phyloP scores from a whole-genome alignment of 176 grass and related monocot genomes.

The Echinochloa phyllopogon region DNA sequence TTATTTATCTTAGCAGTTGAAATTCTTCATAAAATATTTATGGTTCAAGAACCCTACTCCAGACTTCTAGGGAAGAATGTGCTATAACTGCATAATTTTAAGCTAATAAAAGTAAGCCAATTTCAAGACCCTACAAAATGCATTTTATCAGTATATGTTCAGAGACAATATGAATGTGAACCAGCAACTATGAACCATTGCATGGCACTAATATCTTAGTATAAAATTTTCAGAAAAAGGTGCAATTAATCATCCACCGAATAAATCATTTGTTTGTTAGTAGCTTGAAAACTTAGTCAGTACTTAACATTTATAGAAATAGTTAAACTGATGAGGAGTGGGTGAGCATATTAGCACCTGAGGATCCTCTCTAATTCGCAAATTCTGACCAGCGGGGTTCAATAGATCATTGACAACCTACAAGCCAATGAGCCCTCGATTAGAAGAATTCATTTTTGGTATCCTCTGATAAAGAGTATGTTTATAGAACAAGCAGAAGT shows the following conservation, averaged over 20 bases:
- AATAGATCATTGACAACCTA: constrained; percentile 99
- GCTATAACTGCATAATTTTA: neutral
- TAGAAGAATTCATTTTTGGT: constrained; percentile 30
- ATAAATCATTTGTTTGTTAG: constrained; percentile 28
- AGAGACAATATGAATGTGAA: constrained; percentile 15
- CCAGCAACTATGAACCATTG: constrained; percentile 8
- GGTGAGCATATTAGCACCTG: constrained; percentile 67
- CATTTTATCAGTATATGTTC: neutral
- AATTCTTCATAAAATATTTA: constrained; percentile 10
- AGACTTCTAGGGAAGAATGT: neutral
- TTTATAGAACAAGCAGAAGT: constrained; percentile 17
- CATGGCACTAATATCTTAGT: neutral
- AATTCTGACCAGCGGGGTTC: constrained; percentile 95
- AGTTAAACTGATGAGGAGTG: constrained; percentile 33
- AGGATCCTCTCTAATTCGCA: constrained; percentile 95
- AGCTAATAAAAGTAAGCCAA: constrained; percentile 4
- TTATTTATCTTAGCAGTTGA: constrained; percentile 29
- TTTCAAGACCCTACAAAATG: constrained; percentile 2
- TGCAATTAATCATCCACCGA: constrained; percentile 7
- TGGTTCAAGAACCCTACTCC: constrained; percentile 10
- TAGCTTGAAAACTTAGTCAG: constrained; percentile 24
- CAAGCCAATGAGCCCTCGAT: constrained; percentile 36
- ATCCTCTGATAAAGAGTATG: neutral
- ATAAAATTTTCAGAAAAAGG: neutral
- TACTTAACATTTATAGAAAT: neutral